These are phyloP conservation scores for Dictyostelium capitatum DNA, from an alignment of 78 protist genomes.

Conservation along the genomic window DNA sequence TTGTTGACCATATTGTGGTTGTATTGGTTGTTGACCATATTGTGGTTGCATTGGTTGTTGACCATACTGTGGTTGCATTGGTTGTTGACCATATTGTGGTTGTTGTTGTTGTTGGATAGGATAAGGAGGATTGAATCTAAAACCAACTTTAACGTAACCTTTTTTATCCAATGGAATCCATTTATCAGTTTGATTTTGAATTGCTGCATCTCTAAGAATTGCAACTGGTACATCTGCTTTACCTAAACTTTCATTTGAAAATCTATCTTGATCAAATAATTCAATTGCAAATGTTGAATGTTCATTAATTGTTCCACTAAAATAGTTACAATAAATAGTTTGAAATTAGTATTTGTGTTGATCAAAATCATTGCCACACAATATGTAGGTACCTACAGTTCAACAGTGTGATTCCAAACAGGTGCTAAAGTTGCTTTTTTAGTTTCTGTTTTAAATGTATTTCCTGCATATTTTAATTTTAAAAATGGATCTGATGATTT, in stretches of 20 bases:
- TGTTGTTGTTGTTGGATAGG: neutral
- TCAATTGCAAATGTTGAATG: slow-evolving; percentile 16
- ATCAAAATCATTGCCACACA: too few species aligned
- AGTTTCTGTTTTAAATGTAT: slow-evolving; percentile 45
- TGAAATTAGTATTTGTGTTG: too few species aligned
- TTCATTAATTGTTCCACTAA: neutral
- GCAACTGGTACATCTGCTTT: neutral
- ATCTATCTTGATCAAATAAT: slow-evolving; percentile 46
- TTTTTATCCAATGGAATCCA: slow-evolving; percentile 34
- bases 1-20: neutral
- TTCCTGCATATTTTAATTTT: neutral
- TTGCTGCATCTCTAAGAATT: neutral
- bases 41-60: neutral
- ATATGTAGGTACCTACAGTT: slow-evolving; percentile 42
- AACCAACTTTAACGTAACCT: slow-evolving; percentile 35
- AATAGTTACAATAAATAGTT: neutral
- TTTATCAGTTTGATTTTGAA: slow-evolving; percentile 9
- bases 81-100: neutral
- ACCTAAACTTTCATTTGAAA: slow-evolving; percentile 32
- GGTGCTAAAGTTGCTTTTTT: slow-evolving; percentile 26
- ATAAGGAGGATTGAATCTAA: slow-evolving; percentile 43
- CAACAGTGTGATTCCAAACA: slow-evolving; percentile 32
- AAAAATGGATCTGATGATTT: slow-evolving; percentile 24
- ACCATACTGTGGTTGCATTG: neutral
- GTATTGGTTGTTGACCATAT: neutral